A percentile compares a stretch with the other conserved stretches of the same genome.
Evolutionary conservation across 306 rosid species (phyloP).

Genomic region (Inga leiocalycina): DNA sequence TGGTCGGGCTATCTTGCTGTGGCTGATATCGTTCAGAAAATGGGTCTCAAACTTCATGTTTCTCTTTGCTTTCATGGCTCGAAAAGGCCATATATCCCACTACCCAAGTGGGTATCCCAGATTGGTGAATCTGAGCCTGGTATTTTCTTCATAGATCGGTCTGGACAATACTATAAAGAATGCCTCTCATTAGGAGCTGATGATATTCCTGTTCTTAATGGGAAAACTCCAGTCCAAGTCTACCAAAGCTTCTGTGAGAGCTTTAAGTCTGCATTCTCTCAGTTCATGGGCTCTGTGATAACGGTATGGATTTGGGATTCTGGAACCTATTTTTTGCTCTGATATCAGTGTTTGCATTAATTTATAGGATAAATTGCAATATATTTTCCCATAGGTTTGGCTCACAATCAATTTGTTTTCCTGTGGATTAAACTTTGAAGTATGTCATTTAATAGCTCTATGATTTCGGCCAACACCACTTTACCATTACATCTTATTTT

Average conservation of each 20-base stretch:
- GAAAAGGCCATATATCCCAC: constrained; percentile 49
- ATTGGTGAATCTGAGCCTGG: constrained; percentile 68
- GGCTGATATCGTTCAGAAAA: constrained; percentile 59
- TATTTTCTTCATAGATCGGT: constrained; percentile 64
- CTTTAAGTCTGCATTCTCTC: constrained; percentile 50
- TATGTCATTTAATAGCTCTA: not conserved
- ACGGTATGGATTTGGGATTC: constrained; percentile 48
- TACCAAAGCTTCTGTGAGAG: constrained; percentile 77
- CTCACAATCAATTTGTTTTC: not conserved
- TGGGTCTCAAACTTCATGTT: constrained; percentile 85
- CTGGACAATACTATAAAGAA: constrained; percentile 63
- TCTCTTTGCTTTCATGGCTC: constrained; percentile 91
- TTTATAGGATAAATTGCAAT: not conserved
- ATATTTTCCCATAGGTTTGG: not conserved
- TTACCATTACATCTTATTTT: not conserved
- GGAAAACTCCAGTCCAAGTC: constrained; percentile 77
- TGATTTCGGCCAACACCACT: not conserved
- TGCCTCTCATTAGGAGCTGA: constrained; percentile 80
- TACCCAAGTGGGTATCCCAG: constrained; percentile 75
- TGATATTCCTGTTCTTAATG: constrained; percentile 75
- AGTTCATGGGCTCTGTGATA: constrained; percentile 59
- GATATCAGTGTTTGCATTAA: constrained; percentile 8
- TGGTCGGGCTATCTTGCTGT: constrained; percentile 82
- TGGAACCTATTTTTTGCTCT: not conserved
- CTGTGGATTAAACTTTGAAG: not conserved